Evolutionary conservation across 805 yeast genomes (phyloP).

Genomic region (Pichia eremophila): DNA sequence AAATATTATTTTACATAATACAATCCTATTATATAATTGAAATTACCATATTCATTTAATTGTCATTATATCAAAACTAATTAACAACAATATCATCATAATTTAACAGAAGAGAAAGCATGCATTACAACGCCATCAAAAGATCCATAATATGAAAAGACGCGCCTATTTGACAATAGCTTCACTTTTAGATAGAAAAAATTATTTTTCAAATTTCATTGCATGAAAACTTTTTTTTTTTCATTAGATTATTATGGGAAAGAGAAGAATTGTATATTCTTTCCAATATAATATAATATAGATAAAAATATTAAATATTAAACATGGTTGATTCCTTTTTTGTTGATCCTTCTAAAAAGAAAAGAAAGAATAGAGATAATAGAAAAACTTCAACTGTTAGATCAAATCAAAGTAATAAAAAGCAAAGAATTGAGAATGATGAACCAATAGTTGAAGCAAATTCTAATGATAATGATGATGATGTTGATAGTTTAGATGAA

Average conservation of each 20-base stretch:
- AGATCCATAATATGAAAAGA: too few species aligned
- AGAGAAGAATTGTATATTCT: too few species aligned
- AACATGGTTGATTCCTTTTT: conserved; percentile 54
- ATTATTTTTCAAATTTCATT: neutral
- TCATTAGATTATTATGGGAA: too few species aligned
- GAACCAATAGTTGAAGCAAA: conserved; percentile 12
- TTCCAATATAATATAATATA: too few species aligned
- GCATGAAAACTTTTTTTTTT: neutral
- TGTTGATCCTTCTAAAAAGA: conserved; percentile 49
- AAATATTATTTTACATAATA: too few species aligned
- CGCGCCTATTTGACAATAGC: too few species aligned
- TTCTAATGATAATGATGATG: conserved; percentile 39
- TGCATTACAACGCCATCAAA: too few species aligned
- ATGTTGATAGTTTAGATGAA: conserved; percentile 26
- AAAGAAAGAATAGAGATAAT: conserved; percentile 31
- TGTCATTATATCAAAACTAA: neutral
- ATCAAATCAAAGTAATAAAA: conserved; percentile 12
- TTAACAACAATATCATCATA: too few species aligned
- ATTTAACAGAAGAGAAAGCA: neutral
- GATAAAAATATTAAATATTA: neutral
- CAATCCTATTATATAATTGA: too few species aligned
- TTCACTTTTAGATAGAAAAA: too few species aligned
- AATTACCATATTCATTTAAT: too few species aligned
- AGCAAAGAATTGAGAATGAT: neutral
- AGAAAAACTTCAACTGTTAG: conserved; percentile 17